phyloP scores from a whole-genome alignment of 352 stramenopile species.

The Phytophthora constricta region DNA sequence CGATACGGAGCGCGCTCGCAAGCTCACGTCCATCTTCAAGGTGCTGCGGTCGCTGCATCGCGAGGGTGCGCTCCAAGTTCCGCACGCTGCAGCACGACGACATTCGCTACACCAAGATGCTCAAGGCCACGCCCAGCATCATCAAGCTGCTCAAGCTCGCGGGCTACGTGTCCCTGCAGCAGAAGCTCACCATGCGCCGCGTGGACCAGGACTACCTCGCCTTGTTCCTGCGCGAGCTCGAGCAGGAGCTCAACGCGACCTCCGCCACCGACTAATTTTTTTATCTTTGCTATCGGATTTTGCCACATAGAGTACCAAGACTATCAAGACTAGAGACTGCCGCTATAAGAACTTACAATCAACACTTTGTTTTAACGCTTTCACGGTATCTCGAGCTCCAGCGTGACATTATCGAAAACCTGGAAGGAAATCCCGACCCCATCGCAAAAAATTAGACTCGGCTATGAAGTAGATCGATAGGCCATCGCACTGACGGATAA shows the following conservation, averaged over 20 bases:
- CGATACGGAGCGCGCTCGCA: constrained; percentile 61
- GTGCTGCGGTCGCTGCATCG: constrained; percentile 70
- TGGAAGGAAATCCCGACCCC: too few relatives aligned
- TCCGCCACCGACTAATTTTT: constrained; percentile 15
- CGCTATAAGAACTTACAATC: constrained; percentile 1
- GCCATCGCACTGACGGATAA: too few relatives aligned
- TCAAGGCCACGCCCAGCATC: constrained; percentile 74
- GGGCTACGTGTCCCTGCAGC: constrained; percentile 73
- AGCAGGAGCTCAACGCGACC: constrained; percentile 39
- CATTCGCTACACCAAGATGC: constrained; percentile 74
- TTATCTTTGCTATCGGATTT: constrained; percentile 11
- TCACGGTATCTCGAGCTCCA: background rate
- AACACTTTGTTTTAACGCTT: background rate
- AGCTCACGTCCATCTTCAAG: constrained; percentile 74
- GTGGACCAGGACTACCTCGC: constrained; percentile 73
- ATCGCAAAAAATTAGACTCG: too few relatives aligned
- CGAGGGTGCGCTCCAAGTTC: constrained; percentile 73
- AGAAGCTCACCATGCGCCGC: constrained; percentile 77
- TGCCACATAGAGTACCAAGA: constrained; percentile 4
- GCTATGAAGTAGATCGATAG: too few relatives aligned
- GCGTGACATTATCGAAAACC: constrained; percentile 6
- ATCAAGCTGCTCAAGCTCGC: constrained; percentile 80
- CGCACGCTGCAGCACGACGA: constrained; percentile 71
- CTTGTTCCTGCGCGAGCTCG: constrained; percentile 65
- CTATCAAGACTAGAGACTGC: constrained; percentile 4